These are phyloP conservation scores for Wallemia hederae DNA, from an alignment of 1,284 basidiomycete species.

Conservation along the genomic window DNA sequence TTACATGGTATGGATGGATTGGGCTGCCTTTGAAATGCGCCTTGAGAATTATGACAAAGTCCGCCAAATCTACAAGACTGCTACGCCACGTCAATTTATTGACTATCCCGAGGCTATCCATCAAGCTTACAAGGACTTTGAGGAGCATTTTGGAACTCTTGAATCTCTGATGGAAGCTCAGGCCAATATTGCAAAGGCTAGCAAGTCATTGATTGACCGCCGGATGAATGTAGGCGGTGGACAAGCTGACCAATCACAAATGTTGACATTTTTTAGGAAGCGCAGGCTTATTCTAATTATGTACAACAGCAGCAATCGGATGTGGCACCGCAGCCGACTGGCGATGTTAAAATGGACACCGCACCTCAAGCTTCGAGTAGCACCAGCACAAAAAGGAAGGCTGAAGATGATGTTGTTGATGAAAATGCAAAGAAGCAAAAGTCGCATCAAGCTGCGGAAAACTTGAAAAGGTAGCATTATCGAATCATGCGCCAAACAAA, in stretches of 20 bases:
- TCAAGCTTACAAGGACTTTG: slow-evolving; percentile 62
- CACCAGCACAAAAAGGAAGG: slow-evolving; percentile 9
- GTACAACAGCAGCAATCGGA: neutral
- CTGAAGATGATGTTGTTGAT: slow-evolving; percentile 6
- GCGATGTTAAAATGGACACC: neutral
- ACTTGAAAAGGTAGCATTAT: neutral
- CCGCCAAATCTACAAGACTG: slow-evolving; percentile 32
- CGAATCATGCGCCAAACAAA: neutral
- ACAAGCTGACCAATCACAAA: neutral
- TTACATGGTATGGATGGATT: slow-evolving; percentile 10
- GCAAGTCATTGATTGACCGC: neutral
- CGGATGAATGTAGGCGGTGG: neutral
- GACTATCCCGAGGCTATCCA: slow-evolving; percentile 83
- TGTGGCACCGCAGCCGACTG: neutral
- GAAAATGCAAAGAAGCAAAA: slow-evolving; percentile 29
- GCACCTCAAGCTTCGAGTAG: neutral
- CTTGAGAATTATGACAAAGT: slow-evolving; percentile 23
- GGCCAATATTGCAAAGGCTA: slow-evolving; percentile 8
- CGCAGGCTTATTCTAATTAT: neutral
- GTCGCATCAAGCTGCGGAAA: slow-evolving; percentile 18
- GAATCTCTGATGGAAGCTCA: slow-evolving; percentile 33
- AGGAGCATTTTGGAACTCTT: slow-evolving; percentile 47
- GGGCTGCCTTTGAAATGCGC: slow-evolving; percentile 15
- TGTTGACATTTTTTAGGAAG: neutral
- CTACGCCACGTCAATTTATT: slow-evolving; percentile 27